Evolutionary conservation across 331 rosid genomes (phyloP).

Genomic region (Spiraea crenata): DNA sequence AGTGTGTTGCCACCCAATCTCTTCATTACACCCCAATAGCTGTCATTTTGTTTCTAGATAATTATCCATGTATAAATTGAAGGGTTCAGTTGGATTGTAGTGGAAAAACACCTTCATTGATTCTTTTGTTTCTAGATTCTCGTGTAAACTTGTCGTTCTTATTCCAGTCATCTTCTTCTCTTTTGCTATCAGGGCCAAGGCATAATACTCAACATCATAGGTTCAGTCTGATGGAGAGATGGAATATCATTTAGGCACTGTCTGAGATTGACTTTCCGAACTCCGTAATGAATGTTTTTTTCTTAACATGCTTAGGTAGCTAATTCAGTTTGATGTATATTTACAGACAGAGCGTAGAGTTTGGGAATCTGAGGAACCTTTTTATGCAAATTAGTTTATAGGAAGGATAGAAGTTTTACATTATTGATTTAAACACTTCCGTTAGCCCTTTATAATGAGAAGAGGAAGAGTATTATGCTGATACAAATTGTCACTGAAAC

Average conservation of each 20-base stretch:
- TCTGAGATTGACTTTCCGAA: background rate
- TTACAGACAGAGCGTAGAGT: background rate
- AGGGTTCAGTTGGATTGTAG: background rate
- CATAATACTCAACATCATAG: conserved; percentile 19
- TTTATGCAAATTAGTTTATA: too few relatives aligned
- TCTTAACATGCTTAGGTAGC: background rate
- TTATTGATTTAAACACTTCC: background rate
- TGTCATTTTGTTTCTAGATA: too few relatives aligned
- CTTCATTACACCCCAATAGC: too few relatives aligned
- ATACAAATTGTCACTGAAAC: background rate
- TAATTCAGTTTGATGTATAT: background rate
- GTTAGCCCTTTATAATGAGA: background rate
- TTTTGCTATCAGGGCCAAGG: conserved; percentile 51
- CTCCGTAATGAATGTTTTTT: background rate
- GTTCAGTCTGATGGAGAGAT: background rate
- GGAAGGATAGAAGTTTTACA: background rate
- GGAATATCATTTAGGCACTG: background rate
- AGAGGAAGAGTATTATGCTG: background rate
- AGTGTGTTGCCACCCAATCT: too few relatives aligned
- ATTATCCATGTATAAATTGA: too few relatives aligned
- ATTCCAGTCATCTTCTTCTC: background rate
- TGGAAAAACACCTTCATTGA: conserved; percentile 1
- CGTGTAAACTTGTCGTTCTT: conserved; percentile 6
- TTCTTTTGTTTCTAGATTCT: conserved; percentile 3
- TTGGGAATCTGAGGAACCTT: background rate